Evolutionary conservation across 805 yeast species (phyloP).

Genomic region (Candida sakaeoensis): DNA sequence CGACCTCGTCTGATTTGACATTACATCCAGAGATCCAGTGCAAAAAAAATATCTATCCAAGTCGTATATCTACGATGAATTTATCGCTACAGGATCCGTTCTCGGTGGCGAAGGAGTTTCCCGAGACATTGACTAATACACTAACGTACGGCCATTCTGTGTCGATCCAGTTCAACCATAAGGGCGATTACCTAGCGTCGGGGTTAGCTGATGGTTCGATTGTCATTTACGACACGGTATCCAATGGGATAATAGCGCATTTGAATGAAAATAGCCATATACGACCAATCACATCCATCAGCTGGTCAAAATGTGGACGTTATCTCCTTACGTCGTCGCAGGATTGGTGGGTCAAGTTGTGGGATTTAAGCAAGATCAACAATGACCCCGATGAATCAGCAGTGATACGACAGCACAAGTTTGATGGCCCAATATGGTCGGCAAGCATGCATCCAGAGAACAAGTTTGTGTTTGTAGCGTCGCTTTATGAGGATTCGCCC

Average conservation of each 20-base stretch:
- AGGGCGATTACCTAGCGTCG: slow-evolving; percentile 83
- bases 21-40: not conserved
- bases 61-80: too few species aligned
- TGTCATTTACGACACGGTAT: slow-evolving; percentile 69
- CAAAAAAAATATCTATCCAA: not conserved
- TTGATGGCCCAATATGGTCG: slow-evolving; percentile 74
- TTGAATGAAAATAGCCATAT: slow-evolving; percentile 57
- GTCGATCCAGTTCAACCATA: slow-evolving; percentile 60
- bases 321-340: slow-evolving; percentile 67
- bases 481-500: slow-evolving; percentile 62
- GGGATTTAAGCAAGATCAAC: slow-evolving; percentile 59
- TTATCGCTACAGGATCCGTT: slow-evolving; percentile 84
- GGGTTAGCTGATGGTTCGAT: slow-evolving; percentile 75
- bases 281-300: slow-evolving; percentile 64
- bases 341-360: slow-evolving; percentile 77
- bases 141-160: slow-evolving; percentile 65
- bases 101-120: slow-evolving; percentile 86
- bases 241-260: slow-evolving; percentile 54
- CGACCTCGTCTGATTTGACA: slow-evolving; percentile 4
- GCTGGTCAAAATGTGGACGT: slow-evolving; percentile 74
- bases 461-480: slow-evolving; percentile 51
- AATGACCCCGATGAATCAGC: slow-evolving; percentile 17
- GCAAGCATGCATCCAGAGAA: slow-evolving; percentile 53
- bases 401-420: slow-evolving; percentile 42
- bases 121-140: slow-evolving; percentile 75